Evolutionary conservation across 2,329 filamentous ascomycete species (phyloP), one percentile per base, ranked within the genome.

Genomic region (Paradendryphiella salina): DNA sequence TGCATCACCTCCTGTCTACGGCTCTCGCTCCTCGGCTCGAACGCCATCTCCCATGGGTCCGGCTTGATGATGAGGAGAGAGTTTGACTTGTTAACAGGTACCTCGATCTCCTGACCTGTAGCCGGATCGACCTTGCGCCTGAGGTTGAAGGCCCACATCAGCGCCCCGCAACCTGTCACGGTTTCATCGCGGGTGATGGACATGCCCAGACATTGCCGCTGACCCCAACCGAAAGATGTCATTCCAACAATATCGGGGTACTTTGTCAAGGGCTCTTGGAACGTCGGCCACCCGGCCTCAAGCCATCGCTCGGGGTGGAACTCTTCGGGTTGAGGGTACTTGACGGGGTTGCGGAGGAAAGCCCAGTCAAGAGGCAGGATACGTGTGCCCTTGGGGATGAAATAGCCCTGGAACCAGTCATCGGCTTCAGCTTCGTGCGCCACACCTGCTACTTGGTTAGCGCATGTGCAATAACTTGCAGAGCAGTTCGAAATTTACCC

Each of bases 191-290:
- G 82, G 20, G 82, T 85, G 37, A 87, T 79, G 46, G 81, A 80
- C 71, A 84, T 81, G 4, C 84, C 84, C 4, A 85, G 77, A 60
- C 84, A 87, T 11, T 80, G 79, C 54, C 85, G 79, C 35, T 84
- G 82, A 28, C 84, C 85, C 76, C 79, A 86, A 21, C 84, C 84
- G 61, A 87, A 87, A 0, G 81, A 84, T 56, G 84, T 81, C 80
- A 86, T 83, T 31, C 79, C 79, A 57, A 84, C 82, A 64, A 87
- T 80, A 67, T 81, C 84, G 13, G 85, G 85, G 61, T 82, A 86
- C 48, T 79, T 78, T 1, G 79, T 79, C n/a, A 87, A 77, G 0
- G 85, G 85, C 62, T 82, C 83, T 62, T 85, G 81, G 72, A 81
- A 87, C 0, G 84, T 85, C 0, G 85, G 85, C 78, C 80, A 87